Evolutionary conservation across 306 rosid species (phyloP), one percentile per base, ranked within the genome.

Genomic region (Citrullus mucosospermus): DNA sequence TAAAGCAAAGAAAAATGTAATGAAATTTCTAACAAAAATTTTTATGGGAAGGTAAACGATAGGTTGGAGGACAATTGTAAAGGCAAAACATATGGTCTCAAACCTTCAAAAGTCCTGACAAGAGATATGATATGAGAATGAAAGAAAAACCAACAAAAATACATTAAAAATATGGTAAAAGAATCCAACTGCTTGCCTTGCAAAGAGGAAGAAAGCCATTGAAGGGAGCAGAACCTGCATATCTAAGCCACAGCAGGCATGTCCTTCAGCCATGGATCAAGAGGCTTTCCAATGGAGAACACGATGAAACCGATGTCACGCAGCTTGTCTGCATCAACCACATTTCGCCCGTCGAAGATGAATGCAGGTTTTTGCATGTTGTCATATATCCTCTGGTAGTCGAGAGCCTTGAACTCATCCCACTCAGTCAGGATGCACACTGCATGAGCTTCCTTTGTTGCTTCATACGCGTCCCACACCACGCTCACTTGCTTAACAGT

Each of bases 251-350:
- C 86, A 22, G 98, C 93, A 3, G 98, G 98, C 93, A 93, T 82
- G 90, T 93, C 98, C 84, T 89, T 93, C 69, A 93, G 88, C 98
- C 98, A 93, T 44, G 90, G 84, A 78, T 93, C 98, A 25, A 93
- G 80, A 76, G 97, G 98, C 88, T 91, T 93, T 54, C 98, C 98
- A 59, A 93, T 93, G 0, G 98, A 86, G 85, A 87, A 91, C 18
- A 93, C 98, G 43, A 93, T 93, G 85, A 93, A 93, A 6, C 98
- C 98, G 63, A 93, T 93, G 62, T 89, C 92, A n/a, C 96, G 92
- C 56, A 91, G 82, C 85, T 88, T 88, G 0, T 80, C 88, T 1
- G 17, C 78, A 68, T 90, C 89, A 62, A 85, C 81, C 2, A 93
- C 67, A 48, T 91, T 93, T 83, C 98, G 87, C 39, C 98, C 98